Conservation (phyloP, 768 basidiomycete species). For the Lanmaoa rubissima region DNA sequence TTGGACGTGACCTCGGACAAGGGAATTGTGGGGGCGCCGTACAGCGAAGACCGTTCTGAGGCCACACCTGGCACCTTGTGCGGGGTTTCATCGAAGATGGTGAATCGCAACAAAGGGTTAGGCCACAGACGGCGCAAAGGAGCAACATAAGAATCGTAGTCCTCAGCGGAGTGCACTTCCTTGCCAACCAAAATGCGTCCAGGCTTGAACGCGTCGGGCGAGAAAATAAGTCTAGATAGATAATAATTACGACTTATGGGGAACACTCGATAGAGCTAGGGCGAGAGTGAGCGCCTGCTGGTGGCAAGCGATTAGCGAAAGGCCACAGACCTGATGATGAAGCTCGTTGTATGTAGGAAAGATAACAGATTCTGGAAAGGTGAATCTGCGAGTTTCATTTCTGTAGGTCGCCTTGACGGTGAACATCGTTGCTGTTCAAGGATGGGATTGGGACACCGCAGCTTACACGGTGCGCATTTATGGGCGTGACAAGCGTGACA, state of each 20-base stretch:
- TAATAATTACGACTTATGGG: slow-evolving; percentile 57
- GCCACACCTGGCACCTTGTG: slow-evolving; percentile 33
- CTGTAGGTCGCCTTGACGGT: slow-evolving; percentile 78
- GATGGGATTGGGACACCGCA: slow-evolving; percentile 15
- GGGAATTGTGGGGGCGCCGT: background rate
- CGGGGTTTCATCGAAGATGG: slow-evolving; percentile 51
- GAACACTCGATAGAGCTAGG: slow-evolving; percentile 69
- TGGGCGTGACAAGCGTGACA: slow-evolving; percentile 25
- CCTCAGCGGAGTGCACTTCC: slow-evolving; percentile 56
- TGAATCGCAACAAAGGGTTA: slow-evolving; percentile 61
- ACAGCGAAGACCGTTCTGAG: slow-evolving; percentile 6
- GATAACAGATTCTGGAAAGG: slow-evolving; percentile 45
- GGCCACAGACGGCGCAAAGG: slow-evolving; percentile 55
- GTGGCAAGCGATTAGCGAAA: background rate
- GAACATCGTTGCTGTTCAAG: slow-evolving; percentile 51
- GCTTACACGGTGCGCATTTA: slow-evolving; percentile 17
- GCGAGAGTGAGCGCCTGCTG: slow-evolving; percentile 20
- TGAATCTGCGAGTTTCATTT: slow-evolving; percentile 64
- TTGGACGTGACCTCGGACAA: background rate
- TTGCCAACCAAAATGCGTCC: slow-evolving; percentile 60
- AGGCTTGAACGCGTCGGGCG: slow-evolving; percentile 52
- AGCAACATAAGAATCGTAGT: slow-evolving; percentile 52
- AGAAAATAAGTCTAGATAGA: slow-evolving; percentile 69
- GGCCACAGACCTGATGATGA: slow-evolving; percentile 53
- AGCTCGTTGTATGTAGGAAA: slow-evolving; percentile 68